A percentile compares a stretch with the other conserved stretches of the same genome.
Conservation (phyloP, 306 rosid species). For the Adenanthera pavonina region DNA sequence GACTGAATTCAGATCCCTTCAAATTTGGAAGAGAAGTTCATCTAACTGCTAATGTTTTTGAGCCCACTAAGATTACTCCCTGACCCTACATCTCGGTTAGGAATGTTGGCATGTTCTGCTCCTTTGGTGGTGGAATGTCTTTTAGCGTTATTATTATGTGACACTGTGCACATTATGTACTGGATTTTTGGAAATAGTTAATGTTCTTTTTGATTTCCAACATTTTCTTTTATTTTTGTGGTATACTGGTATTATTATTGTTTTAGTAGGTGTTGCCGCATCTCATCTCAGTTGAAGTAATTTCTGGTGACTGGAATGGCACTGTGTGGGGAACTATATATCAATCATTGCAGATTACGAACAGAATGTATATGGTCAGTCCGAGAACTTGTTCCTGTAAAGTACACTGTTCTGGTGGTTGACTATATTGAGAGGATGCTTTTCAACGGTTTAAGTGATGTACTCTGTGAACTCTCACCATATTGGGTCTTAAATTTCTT, state of each 20-base stretch:
- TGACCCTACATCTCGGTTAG: background rate
- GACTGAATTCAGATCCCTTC: background rate
- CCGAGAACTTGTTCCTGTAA: slow-evolving; percentile 58
- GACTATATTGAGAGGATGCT: slow-evolving; percentile 51
- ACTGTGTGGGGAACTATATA: slow-evolving; percentile 47
- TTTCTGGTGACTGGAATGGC: slow-evolving; percentile 44
- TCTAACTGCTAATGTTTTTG: background rate
- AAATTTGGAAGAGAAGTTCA: slow-evolving; percentile 3
- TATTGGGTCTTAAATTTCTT: slow-evolving; percentile 25
- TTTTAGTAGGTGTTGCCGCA: slow-evolving; percentile 47
- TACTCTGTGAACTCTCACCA: slow-evolving; percentile 45
- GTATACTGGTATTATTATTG: slow-evolving; percentile 42
- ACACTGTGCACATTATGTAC: background rate
- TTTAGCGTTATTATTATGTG: slow-evolving; percentile 14
- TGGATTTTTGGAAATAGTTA: slow-evolving; percentile 11
- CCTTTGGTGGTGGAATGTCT: background rate
- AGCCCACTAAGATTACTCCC: background rate
- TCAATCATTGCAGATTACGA: slow-evolving; percentile 46
- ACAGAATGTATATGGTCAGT: slow-evolving; percentile 59
- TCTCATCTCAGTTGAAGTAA: slow-evolving; percentile 38
- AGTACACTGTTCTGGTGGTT: slow-evolving; percentile 59
- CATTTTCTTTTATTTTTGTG: slow-evolving; percentile 28
- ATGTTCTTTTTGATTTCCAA: slow-evolving; percentile 23
- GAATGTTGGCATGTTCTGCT: background rate
- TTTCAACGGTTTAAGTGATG: slow-evolving; percentile 44